phyloP scores from a whole-genome alignment of 2,329 filamentous ascomycete genomes.

The Curvularia verruculosa region DNA sequence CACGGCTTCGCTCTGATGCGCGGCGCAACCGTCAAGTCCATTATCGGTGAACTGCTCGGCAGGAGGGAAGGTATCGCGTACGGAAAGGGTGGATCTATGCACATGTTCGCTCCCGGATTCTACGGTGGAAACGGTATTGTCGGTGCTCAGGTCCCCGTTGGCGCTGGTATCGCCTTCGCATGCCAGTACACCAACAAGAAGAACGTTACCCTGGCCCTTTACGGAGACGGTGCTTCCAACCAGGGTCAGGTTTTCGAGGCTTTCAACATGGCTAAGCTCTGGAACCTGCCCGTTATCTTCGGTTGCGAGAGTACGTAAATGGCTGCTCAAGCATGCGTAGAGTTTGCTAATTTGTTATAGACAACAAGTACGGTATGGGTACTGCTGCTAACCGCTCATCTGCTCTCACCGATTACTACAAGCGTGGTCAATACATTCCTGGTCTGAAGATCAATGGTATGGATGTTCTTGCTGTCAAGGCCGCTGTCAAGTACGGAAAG shows the following conservation, averaged over 20 bases:
- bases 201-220: conserved; percentile 86
- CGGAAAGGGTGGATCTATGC: conserved; percentile 99
- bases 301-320: conserved; percentile 88
- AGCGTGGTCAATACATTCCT: conserved; percentile 99
- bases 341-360: conserved; percentile 55
- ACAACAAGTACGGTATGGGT: conserved; percentile 99
- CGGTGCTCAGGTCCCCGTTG: conserved; percentile 96
- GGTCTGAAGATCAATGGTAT: conserved; percentile 99
- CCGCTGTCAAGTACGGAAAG: conserved; percentile 92
- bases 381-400: conserved; percentile 93
- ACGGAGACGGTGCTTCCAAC: conserved; percentile 98
- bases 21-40: conserved; percentile 67
- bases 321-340: not conserved
- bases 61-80: conserved; percentile 96
- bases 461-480: conserved; percentile 98
- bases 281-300: conserved; percentile 94
- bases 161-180: conserved; percentile 93
- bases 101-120: conserved; percentile 99
- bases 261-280: conserved; percentile 99
- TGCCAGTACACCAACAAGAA: conserved; percentile 91
- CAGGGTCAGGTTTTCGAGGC: conserved; percentile 99
- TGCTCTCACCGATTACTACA: conserved; percentile 99
- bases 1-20: conserved; percentile 99
- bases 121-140: conserved; percentile 99
- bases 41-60: conserved; percentile 61